A percentile compares a stretch with the other conserved stretches of the same genome.
Evolutionary conservation across 2,329 filamentous ascomycete genomes (phyloP).

Genomic region (Dactylella cylindrospora): DNA sequence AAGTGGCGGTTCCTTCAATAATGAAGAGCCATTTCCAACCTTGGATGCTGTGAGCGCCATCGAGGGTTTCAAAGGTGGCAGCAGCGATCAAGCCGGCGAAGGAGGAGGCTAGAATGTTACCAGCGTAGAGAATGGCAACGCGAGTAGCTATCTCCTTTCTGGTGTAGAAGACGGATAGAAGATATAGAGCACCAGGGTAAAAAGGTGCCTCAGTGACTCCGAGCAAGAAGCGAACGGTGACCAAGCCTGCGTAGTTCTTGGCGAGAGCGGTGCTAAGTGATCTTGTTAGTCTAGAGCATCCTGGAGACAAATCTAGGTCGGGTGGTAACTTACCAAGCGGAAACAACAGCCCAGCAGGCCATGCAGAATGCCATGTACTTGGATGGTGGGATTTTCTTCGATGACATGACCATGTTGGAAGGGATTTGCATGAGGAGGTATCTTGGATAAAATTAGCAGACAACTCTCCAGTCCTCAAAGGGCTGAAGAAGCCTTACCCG

Average conservation of each 20-base stretch:
- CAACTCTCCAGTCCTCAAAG: slow-evolving; percentile 1
- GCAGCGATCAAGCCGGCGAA: slow-evolving; percentile 63
- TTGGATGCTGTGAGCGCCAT: slow-evolving; percentile 59
- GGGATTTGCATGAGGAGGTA: slow-evolving; percentile 67
- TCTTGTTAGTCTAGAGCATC: slow-evolving; percentile 1
- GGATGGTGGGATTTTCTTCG: slow-evolving; percentile 55
- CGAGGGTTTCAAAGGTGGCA: slow-evolving; percentile 63
- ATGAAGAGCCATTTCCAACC: slow-evolving; percentile 66
- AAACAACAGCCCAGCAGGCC: slow-evolving; percentile 28
- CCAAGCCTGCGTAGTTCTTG: slow-evolving; percentile 48
- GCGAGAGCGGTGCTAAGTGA: slow-evolving; percentile 47
- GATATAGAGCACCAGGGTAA: slow-evolving; percentile 64
- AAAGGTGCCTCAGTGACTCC: slow-evolving; percentile 56
- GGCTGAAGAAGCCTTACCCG: slow-evolving; percentile 47
- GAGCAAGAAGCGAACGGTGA: slow-evolving; percentile 47
- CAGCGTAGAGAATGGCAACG: slow-evolving; percentile 63
- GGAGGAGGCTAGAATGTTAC: slow-evolving; percentile 63
- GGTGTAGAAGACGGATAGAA: slow-evolving; percentile 69
- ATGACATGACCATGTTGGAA: slow-evolving; percentile 61
- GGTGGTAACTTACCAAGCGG: slow-evolving; percentile 19
- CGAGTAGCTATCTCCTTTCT: slow-evolving; percentile 60
- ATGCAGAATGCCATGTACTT: slow-evolving; percentile 55
- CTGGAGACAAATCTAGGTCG: background rate
- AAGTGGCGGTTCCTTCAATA: slow-evolving; percentile 59
- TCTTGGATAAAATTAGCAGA: slow-evolving; percentile 47